Conservation (phyloP, 306 rosid species). For the Biancaea sappan region DNA sequence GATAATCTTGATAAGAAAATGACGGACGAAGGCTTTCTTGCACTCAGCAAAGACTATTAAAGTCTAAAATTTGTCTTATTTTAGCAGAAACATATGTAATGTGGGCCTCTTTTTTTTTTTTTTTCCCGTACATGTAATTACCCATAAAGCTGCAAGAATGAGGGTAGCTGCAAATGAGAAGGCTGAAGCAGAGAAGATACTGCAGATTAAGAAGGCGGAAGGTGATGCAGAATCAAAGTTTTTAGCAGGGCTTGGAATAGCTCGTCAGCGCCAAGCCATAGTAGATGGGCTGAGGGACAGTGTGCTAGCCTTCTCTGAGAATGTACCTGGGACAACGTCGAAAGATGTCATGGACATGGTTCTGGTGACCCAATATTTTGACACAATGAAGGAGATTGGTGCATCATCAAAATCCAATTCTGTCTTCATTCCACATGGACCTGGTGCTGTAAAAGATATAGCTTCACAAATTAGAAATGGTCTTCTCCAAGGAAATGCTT, state of each 20-base stretch:
- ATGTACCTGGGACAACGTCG: slow-evolving; percentile 84
- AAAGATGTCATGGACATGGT: slow-evolving; percentile 99
- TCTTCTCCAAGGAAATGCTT: slow-evolving; percentile 67
- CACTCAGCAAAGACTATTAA: background rate
- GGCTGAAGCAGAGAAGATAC: slow-evolving; percentile 91
- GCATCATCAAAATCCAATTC: slow-evolving; percentile 84
- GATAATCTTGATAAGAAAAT: background rate
- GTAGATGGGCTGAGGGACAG: slow-evolving; percentile 95
- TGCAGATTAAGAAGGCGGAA: slow-evolving; percentile 84
- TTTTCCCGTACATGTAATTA: slow-evolving; percentile 11
- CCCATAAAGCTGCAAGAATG: slow-evolving; percentile 75
- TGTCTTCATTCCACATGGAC: slow-evolving; percentile 92
- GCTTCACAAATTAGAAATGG: slow-evolving; percentile 85
- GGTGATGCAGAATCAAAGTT: slow-evolving; percentile 95
- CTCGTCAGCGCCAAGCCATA: slow-evolving; percentile 92
- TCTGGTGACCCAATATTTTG: slow-evolving; percentile 90
- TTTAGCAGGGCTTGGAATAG: slow-evolving; percentile 84
- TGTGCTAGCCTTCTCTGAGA: slow-evolving; percentile 79
- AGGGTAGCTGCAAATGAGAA: slow-evolving; percentile 85
- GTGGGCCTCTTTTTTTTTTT: background rate
- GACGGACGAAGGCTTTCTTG: background rate
- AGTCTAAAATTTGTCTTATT: slow-evolving; percentile 1
- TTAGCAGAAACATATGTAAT: background rate
- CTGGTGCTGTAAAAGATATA: slow-evolving; percentile 87
- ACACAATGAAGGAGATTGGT: slow-evolving; percentile 96